A percentile compares a stretch with the other conserved stretches of the same genome.
These are phyloP conservation scores for Coemansia sp. DNA, from an alignment of 192 early-diverging fungal species.

Conservation along the genomic window DNA sequence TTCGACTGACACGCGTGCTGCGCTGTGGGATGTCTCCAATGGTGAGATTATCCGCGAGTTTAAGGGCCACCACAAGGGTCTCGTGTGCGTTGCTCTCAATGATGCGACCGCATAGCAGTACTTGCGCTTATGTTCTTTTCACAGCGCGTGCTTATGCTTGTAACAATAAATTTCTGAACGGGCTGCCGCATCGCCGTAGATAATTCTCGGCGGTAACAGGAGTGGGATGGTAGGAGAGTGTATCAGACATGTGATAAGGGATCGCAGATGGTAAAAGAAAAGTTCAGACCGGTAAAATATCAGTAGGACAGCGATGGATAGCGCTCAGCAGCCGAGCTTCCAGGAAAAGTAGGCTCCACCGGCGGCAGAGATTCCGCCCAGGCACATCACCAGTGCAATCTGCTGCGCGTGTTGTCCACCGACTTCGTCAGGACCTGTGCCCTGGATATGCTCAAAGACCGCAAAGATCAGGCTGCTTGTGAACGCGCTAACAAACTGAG, in stretches of 20 bases:
- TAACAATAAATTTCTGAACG: not conserved
- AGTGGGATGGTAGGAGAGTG: too few species aligned
- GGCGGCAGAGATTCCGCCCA: conserved; percentile 38
- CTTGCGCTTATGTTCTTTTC: conserved; percentile 2
- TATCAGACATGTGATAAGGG: too few species aligned
- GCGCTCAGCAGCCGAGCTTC: conserved; percentile 13
- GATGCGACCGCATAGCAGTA: conserved; percentile 30
- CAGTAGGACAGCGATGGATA: not conserved
- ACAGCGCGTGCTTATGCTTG: too few species aligned
- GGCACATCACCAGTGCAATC: conserved; percentile 41
- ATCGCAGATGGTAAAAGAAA: too few species aligned
- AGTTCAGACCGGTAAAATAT: not conserved
- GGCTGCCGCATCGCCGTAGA: too few species aligned
- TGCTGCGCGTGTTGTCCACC: conserved; percentile 38
- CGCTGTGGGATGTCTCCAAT: conserved; percentile 45
- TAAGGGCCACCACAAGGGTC: conserved; percentile 52
- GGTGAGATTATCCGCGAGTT: conserved; percentile 53
- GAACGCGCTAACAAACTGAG: conserved; percentile 86
- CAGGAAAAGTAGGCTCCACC: conserved; percentile 37
- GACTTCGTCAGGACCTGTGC: conserved; percentile 11
- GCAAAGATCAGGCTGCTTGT: conserved; percentile 72
- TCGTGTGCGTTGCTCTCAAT: conserved; percentile 52
- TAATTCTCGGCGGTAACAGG: too few species aligned
- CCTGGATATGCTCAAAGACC: conserved; percentile 57
- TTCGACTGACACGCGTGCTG: conserved; percentile 47